phyloP scores from a whole-genome alignment of 1,284 basidiomycete species.

The Fomitopsis schrenkii region DNA sequence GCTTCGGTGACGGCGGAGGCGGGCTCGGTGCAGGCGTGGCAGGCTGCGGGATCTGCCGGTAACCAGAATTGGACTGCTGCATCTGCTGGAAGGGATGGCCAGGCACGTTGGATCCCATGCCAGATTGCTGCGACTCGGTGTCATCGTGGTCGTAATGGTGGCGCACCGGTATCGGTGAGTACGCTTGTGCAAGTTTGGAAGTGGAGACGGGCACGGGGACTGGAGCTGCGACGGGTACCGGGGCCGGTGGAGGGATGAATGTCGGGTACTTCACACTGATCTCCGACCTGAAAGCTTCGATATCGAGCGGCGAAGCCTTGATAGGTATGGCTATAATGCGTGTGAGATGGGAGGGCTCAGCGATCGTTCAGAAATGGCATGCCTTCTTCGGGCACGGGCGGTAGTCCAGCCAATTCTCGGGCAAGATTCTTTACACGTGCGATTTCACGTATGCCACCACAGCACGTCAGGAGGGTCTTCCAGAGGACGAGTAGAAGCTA shows the following conservation, averaged over 20 bases:
- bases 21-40: constrained; percentile 89
- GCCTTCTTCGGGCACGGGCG: constrained; percentile 64
- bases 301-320: constrained; percentile 86
- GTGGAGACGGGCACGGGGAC: constrained; percentile 41
- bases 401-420: constrained; percentile 77
- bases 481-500: constrained; percentile 93
- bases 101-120: constrained; percentile 33
- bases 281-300: constrained; percentile 84
- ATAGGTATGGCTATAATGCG: constrained; percentile 43
- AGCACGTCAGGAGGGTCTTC: constrained; percentile 92
- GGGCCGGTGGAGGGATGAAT: constrained; percentile 60
- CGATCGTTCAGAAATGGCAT: constrained; percentile 3
- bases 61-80: constrained; percentile 39
- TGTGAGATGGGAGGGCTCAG: constrained; percentile 1
- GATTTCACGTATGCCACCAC: constrained; percentile 89
- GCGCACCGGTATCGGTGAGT: constrained; percentile 89
- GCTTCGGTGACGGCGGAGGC: constrained; percentile 76
- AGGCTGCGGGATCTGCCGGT: constrained; percentile 58
- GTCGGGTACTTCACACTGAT: constrained; percentile 94
- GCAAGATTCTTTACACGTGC: constrained; percentile 81
- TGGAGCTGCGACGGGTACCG: constrained; percentile 30
- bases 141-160: constrained; percentile 89
- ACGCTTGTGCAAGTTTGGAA: constrained; percentile 80
- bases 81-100: constrained; percentile 41
- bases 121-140: constrained; percentile 41